These are phyloP conservation scores for Truncatella angustata DNA, from an alignment of 2,329 filamentous ascomycete species.

Conservation along the genomic window DNA sequence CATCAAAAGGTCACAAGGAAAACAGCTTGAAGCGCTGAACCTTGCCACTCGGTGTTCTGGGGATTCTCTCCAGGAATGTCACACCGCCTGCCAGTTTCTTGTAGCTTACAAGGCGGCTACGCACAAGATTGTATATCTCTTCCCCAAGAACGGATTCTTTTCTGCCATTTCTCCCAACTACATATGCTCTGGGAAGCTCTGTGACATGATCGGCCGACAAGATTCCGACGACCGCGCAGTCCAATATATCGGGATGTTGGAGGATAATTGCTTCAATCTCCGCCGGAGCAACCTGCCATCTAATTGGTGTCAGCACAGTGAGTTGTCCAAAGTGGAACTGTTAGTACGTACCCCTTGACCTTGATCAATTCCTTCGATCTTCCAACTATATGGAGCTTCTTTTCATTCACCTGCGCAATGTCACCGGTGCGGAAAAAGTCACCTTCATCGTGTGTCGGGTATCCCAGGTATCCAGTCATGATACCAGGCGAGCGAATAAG, in stretches of 20 bases:
- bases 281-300: conserved; percentile 3
- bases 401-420: neutral
- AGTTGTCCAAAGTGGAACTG: neutral
- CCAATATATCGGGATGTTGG: neutral
- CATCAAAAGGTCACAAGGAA: no score
- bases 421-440: conserved; percentile 3
- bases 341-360: neutral
- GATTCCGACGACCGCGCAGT: conserved; percentile 1
- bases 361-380: conserved; percentile 7
- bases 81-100: conserved; percentile 6
- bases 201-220: neutral
- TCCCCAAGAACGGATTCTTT: neutral
- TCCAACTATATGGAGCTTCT: conserved; percentile 4
- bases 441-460: neutral
- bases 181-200: conserved; percentile 4
- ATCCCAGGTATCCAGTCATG: conserved; percentile 2
- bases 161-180: neutral
- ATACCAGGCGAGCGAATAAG: neutral
- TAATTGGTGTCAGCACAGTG: neutral
- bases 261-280: conserved; percentile 4
- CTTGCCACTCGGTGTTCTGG: conserved; percentile 4
- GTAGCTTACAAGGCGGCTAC: conserved; percentile 3
- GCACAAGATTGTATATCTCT: conserved; percentile 2
- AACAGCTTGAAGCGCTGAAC: conserved; percentile 5
- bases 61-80: conserved; percentile 3